Base-by-base conservation (phyloP, 129 eudicot species). In the Arctium lappa region DNA sequence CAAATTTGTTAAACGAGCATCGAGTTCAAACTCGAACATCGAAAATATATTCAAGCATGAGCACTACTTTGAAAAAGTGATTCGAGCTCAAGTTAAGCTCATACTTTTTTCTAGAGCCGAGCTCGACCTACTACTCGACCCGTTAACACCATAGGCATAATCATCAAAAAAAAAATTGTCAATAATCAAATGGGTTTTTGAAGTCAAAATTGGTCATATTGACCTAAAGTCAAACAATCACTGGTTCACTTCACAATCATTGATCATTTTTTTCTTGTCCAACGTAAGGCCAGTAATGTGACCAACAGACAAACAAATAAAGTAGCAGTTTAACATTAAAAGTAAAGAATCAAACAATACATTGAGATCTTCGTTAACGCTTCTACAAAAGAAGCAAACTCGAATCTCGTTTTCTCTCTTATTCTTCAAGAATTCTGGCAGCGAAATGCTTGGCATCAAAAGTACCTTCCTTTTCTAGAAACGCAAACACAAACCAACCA, bases 401-500 rank as follows among this genome's bases (percentile, higher is more conserved):
- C 65, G 48, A 71, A 78, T 8, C 71, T 76, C 39, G 36, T 74
- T 66, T 8, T 82, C 81, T 40, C 84, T 29, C 72, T 70, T 77
- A 77, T 69, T 50, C 53, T 46, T 66, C 81, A 82, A 82, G 77
- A 82, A 82, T 70, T 70, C 46, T 42, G 76, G 77, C 81, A 82
- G 76, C 76, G 36, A 82, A 75, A 82, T 33, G 73, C 79, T 68
- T 60, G 75, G 53, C 70, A 75, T 18, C n/a, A 32, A 82, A 39
- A 65, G 74, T 74, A 74, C 13, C 66, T 37, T 76, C 86, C 30
- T 34, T 76, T 82, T 82, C 77, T 77, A 69, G 56, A 73, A 73
- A 73, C 77, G 46, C 30, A 22, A 75, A 74, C 69, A 83, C 72
- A 69, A 69, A 83, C 81, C 69, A 82, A 69, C 72, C 22, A 11